phyloP scores from a whole-genome alignment of 148 eudicot genomes.

The Nepenthes mirabilis region DNA sequence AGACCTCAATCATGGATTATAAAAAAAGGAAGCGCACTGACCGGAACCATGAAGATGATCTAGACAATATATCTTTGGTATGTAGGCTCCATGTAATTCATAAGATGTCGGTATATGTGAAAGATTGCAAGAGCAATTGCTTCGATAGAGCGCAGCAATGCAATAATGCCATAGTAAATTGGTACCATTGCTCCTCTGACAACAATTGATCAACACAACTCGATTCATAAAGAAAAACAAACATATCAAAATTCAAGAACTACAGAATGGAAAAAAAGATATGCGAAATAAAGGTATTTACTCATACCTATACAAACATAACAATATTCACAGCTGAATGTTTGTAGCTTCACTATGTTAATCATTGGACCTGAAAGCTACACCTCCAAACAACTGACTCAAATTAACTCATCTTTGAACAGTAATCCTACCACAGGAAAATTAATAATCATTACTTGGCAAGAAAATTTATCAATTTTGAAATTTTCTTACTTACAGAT shows the following conservation, averaged over 20 bases:
- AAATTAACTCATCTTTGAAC: no score
- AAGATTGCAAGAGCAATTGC: constrained; percentile 63
- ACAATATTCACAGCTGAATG: no score
- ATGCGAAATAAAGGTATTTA: no score
- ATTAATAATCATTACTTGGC: no score
- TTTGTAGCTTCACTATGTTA: no score
- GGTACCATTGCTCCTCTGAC: constrained; percentile 41
- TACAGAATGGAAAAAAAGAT: no score
- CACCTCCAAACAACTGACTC: no score
- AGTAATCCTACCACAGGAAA: no score
- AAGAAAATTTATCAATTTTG: no score
- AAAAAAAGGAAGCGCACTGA: constrained; percentile 26
- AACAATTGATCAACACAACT: not conserved
- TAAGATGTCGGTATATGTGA: constrained; percentile 79
- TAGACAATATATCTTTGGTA: constrained; percentile 93
- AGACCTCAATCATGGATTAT: not conserved
- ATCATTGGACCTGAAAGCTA: no score
- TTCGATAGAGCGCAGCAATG: constrained; percentile 77
- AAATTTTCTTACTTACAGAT: no score
- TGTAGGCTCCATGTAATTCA: constrained; percentile 92
- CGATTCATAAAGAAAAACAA: not conserved
- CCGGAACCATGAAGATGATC: constrained; percentile 96
- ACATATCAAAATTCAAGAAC: not conserved
- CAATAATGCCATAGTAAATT: constrained; percentile 50
- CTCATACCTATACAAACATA: no score